Base-by-base conservation (phyloP, 768 basidiomycete genomes). In the Hydnum rufescens region DNA sequence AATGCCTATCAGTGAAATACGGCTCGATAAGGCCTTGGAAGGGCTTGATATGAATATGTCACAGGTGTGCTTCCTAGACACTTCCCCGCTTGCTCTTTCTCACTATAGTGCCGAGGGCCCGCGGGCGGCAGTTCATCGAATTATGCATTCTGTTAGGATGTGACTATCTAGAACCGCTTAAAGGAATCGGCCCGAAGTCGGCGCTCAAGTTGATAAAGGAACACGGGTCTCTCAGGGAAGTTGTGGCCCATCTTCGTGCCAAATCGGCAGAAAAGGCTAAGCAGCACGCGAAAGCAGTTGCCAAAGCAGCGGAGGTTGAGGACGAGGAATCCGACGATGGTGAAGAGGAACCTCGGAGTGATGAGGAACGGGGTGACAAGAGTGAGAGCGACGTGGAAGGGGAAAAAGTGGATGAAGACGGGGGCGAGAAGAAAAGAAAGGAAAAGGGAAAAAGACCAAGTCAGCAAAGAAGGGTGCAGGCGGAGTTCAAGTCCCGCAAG, bases 131-230 rank as follows among this genome's bases (percentile, higher is more conserved):
- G 87, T 99, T 99, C 62, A 83, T 89, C 59, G 95, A 99, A 59
- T 71, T 99, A 3, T 99, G 93, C 62, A 83, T 99, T 57, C 74
- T 99, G 5, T 78, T 97, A 34, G 95, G 95, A 3, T 99, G 95
- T 55, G 95, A 99, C 62, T 99, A 99, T 66, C 78, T 99, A 54
- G 95, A 99, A 64, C 95, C 95, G n/a, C 89, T 95, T 63, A 92
- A 80, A 65, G 95, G 95, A 2, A 69, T 99, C 42, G 95, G 95
- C 26, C 92, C 95, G 13, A 95, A 96, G 64, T 88, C 80, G 13
- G 95, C 93, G 2, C 69, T 95, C 49, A 99, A 97, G 66, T 74
- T 96, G 30, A 73, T 97, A 42, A 71, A 83, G 56, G 93, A 99
- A 61, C 68, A 85, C 54, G 78, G 78, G 5, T 71, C 72, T 5